Evolutionary conservation across 1,139 yeast genomes (phyloP), one percentile per base, ranked within the genome.

Genomic region (Candida sojae): DNA sequence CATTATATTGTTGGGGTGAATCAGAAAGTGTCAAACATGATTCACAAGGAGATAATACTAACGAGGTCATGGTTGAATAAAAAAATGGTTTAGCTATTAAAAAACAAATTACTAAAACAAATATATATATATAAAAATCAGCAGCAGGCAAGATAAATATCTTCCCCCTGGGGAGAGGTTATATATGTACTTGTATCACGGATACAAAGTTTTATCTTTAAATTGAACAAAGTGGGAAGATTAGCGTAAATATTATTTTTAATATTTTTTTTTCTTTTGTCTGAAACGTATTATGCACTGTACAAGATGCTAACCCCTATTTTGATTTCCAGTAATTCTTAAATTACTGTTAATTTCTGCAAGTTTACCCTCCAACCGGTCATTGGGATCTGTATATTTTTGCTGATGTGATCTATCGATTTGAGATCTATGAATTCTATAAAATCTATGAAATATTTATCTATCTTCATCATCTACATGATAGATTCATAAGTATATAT

Each of bases 31-130:
- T 54, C 25, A 52, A 17, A 41, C 57, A 50, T 9, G 57, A 54
- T 4, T 54, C 57, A 43, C 57, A 54, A 23, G 57, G 57, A 17
- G 57, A 53, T 13, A 48, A 41, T 23, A 43, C 23, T 13, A 42
- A 25, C 6, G 42, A 10, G 12, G 42, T 12, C 42, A 39, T 39
- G n/a, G 1, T 25, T 23, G 21, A 13, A 13, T n/a, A 32, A 7
- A 1, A 1, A n/a, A 12, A 7, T 34, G 21, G 10, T 31, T 13
- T 32, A 32, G 35, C 13, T 30, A 30, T 30, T 30, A 30, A 12
- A 6, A 12, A 30, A 30, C n/a, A 11, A 30, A n/a, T n/a, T n/a
- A n/a, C n/a, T n/a, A n/a, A n/a, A n/a, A n/a, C n/a, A 33, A 33
- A 11, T 5, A 31, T 31, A 31, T 5, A 8, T 6, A n/a, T 6